These are phyloP conservation scores for Cladobotryum mycophilum DNA, from an alignment of 2,329 filamentous ascomycete genomes.

Conservation along the genomic window DNA sequence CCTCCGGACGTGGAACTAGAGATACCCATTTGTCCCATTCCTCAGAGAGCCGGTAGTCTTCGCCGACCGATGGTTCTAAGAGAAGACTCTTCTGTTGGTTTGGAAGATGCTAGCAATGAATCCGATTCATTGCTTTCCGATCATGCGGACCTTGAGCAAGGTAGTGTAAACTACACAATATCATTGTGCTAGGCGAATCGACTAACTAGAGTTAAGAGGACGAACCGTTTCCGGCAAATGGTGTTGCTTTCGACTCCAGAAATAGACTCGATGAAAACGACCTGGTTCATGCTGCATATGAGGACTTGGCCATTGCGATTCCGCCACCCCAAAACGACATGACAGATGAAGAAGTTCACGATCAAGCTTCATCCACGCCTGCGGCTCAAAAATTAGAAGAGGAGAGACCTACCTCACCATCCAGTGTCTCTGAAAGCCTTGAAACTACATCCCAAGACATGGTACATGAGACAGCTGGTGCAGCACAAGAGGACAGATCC, in stretches of 20 bases:
- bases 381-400: background rate
- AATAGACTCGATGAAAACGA: too few species aligned
- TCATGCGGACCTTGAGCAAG: background rate
- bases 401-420: background rate
- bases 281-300: too few species aligned
- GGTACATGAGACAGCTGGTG: background rate
- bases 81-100: background rate
- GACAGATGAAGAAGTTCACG: too few species aligned
- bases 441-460: background rate
- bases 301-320: too few species aligned
- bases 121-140: background rate
- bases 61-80: slow-evolving; percentile 21
- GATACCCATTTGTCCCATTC: slow-evolving; percentile 27
- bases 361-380: background rate
- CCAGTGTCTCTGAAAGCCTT: background rate
- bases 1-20: slow-evolving; percentile 13
- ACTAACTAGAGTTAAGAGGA: background rate
- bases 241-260: too few species aligned
- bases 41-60: slow-evolving; percentile 19
- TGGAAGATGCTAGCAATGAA: slow-evolving; percentile 2
- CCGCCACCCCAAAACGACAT: too few species aligned
- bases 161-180: background rate
- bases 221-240: too few species aligned
- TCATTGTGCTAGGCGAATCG: background rate
- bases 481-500: background rate